Evolutionary conservation across 306 rosid species (phyloP).

Genomic region (Glycine soja): DNA sequence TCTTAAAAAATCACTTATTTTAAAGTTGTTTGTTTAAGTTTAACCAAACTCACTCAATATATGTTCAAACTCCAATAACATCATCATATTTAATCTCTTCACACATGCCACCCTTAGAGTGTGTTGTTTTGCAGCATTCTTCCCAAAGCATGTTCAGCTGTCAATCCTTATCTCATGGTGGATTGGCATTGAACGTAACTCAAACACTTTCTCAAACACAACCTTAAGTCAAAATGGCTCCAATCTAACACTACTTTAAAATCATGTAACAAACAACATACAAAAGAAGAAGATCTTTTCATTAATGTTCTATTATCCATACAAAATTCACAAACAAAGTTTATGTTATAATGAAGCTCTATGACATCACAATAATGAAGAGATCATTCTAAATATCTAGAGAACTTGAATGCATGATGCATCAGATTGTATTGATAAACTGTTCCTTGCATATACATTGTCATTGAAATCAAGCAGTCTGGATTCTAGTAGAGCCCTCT

Average conservation of each 20-base stretch:
- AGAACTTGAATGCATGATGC: slow-evolving; percentile 5
- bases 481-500: slow-evolving; percentile 55
- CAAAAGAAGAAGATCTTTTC: slow-evolving; percentile 34
- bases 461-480: slow-evolving; percentile 34
- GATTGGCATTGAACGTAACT: not conserved
- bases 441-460: not conserved
- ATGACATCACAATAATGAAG: slow-evolving; percentile 7
- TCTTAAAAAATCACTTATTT: too few relatives aligned
- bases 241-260: not conserved
- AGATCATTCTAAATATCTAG: slow-evolving; percentile 29
- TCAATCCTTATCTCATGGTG: too few relatives aligned
- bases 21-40: too few relatives aligned
- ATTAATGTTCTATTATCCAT: slow-evolving; percentile 13
- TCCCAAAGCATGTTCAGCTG: not conserved
- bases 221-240: not conserved
- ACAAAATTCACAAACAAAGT: slow-evolving; percentile 34
- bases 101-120: not conserved
- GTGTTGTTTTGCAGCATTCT: not conserved
- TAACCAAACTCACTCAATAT: not conserved
- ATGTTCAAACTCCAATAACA: not conserved
- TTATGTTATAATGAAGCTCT: slow-evolving; percentile 16
- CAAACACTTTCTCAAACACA: not conserved
- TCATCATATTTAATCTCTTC: not conserved
- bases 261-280: slow-evolving; percentile 8
- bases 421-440: slow-evolving; percentile 1